These are phyloP conservation scores for Stereocaulon alpinum DNA, from an alignment of 495 filamentous ascomycete species.

Conservation along the genomic window DNA sequence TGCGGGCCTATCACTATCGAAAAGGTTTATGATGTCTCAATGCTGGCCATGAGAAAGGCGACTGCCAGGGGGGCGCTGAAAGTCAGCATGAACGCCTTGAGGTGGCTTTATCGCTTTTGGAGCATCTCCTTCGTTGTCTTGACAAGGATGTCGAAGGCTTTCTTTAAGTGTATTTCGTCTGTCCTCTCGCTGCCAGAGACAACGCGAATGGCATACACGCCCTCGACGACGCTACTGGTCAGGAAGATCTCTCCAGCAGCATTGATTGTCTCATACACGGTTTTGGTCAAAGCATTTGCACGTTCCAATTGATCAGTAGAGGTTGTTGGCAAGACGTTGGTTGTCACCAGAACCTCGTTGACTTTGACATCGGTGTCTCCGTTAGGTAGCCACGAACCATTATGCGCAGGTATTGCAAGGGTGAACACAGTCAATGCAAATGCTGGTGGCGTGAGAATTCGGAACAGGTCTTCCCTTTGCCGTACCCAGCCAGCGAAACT, in stretches of 20 bases:
- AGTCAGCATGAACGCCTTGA: too few species aligned
- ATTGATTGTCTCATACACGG: conserved; percentile 70
- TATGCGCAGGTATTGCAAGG: conserved; percentile 31
- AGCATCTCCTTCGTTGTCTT: conserved; percentile 48
- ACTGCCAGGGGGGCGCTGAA: too few species aligned
- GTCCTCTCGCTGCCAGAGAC: conserved; percentile 59
- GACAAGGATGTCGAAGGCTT: conserved; percentile 72
- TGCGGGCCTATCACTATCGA: too few species aligned
- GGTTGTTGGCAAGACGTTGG: not conserved
- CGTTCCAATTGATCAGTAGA: conserved; percentile 28
- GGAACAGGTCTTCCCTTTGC: conserved; percentile 59
- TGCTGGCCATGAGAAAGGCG: too few species aligned
- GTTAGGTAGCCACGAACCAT: not conserved
- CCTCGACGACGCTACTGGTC: conserved; percentile 67
- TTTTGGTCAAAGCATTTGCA: conserved; percentile 60
- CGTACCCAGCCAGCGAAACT: conserved; percentile 52
- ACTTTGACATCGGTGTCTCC: conserved; percentile 9
- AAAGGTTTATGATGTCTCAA: too few species aligned
- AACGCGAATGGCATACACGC: conserved; percentile 70
- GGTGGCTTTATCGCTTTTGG: not conserved
- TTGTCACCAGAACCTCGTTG: conserved; percentile 8
- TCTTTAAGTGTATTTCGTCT: conserved; percentile 59
- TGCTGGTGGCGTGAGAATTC: conserved; percentile 60
- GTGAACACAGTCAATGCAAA: conserved; percentile 78
- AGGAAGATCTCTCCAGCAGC: conserved; percentile 70